These are phyloP conservation scores for Cladosporium sp. DNA, from an alignment of 2,329 filamentous ascomycete species.

Conservation along the genomic window DNA sequence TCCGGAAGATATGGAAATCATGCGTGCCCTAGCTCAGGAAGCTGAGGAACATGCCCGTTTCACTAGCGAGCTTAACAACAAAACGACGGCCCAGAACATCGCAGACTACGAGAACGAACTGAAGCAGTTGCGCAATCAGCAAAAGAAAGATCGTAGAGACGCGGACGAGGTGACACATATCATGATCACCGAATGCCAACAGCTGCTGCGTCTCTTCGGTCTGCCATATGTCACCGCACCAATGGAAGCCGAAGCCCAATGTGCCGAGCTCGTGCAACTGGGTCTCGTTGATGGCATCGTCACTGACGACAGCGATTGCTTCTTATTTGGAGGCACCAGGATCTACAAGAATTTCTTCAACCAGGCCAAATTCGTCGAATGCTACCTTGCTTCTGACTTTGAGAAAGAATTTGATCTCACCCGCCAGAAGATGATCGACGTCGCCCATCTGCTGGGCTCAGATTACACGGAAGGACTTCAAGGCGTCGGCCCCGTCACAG, in stretches of 20 bases:
- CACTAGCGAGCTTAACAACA: slow-evolving; percentile 80
- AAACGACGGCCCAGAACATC: slow-evolving; percentile 65
- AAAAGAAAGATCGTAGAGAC: slow-evolving; percentile 93
- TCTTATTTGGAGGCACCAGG: slow-evolving; percentile 91
- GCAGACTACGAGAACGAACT: slow-evolving; percentile 86
- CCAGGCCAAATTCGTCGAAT: slow-evolving; percentile 95
- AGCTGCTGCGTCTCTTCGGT: slow-evolving; percentile 84
- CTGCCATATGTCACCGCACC: slow-evolving; percentile 96
- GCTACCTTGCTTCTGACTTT: slow-evolving; percentile 81
- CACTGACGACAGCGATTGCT: slow-evolving; percentile 95
- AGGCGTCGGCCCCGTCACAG: slow-evolving; percentile 90
- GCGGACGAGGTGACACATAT: slow-evolving; percentile 95
- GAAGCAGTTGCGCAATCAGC: slow-evolving; percentile 83
- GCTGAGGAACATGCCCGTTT: slow-evolving; percentile 93
- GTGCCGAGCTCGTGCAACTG: slow-evolving; percentile 82
- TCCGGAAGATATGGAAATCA: slow-evolving; percentile 86
- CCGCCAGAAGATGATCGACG: slow-evolving; percentile 80
- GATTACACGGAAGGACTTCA: slow-evolving; percentile 94
- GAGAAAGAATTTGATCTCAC: slow-evolving; percentile 87
- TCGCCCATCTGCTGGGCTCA: slow-evolving; percentile 87
- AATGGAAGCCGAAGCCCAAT: slow-evolving; percentile 99
- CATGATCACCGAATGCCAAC: slow-evolving; percentile 95
- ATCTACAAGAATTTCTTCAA: slow-evolving; percentile 99
- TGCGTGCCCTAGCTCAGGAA: slow-evolving; percentile 83
- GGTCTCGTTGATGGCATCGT: slow-evolving; percentile 96